Conservation (phyloP, 257 asterid species). For the Fraxinus excelsior region DNA sequence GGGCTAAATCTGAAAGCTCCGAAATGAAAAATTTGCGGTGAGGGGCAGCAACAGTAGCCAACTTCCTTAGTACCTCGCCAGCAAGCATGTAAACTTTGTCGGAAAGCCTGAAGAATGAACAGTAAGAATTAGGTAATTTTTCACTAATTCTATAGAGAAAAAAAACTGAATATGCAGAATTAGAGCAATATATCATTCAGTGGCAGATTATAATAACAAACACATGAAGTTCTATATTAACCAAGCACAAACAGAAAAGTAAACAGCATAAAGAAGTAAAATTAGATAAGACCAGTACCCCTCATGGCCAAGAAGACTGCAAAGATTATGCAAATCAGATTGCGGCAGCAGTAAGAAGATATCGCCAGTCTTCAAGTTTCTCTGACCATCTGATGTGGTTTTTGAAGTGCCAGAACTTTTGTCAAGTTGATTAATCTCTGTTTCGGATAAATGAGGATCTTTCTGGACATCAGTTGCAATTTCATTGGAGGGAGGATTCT, state of each 20-base stretch:
- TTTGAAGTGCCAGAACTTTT: constrained; percentile 36
- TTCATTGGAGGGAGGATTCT: constrained; percentile 49
- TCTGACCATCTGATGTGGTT: constrained; percentile 55
- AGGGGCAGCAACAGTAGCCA: constrained; percentile 84
- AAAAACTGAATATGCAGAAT: background rate
- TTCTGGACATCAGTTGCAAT: constrained; percentile 39
- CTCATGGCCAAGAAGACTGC: constrained; percentile 92
- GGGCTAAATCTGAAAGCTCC: constrained; percentile 90
- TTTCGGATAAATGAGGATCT: constrained; percentile 42
- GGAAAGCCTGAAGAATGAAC: constrained; percentile 64
- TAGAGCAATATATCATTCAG: constrained; percentile 8
- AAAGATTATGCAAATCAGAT: constrained; percentile 77
- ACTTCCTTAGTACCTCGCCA: constrained; percentile 86
- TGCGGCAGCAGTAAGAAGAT: constrained; percentile 75
- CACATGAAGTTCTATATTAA: background rate
- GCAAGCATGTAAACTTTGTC: constrained; percentile 94
- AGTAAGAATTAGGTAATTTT: constrained; percentile 12
- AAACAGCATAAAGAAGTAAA: constrained; percentile 21
- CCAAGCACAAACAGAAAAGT: constrained; percentile 11
- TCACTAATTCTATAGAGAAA: background rate
- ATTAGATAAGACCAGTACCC: constrained; percentile 50
- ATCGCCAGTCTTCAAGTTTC: constrained; percentile 41
- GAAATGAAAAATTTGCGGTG: constrained; percentile 79
- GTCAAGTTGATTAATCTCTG: constrained; percentile 48
- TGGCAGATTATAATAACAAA: constrained; percentile 8